These are phyloP conservation scores for Croton laevigatus DNA, from an alignment of 441 rosid genomes.

Conservation along the genomic window DNA sequence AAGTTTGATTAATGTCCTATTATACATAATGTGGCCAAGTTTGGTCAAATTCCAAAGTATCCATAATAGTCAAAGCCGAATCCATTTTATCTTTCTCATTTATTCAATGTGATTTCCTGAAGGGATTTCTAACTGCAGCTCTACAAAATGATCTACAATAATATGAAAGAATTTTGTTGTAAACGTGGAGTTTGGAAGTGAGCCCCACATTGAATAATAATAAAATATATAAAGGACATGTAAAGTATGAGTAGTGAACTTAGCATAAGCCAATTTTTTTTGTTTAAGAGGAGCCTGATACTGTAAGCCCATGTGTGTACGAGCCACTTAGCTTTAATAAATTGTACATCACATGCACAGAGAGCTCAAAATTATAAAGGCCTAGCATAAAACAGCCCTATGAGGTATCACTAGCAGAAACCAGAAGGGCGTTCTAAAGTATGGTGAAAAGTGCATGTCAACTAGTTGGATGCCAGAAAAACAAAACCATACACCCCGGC, in stretches of 20 bases:
- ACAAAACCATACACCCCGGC: background rate
- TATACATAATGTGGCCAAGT: constrained; percentile 1
- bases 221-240: too few relatives aligned
- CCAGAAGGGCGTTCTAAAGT: background rate
- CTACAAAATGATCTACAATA: background rate
- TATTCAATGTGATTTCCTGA: background rate
- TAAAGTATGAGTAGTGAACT: too few relatives aligned
- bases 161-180: background rate
- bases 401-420: background rate
- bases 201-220: too few relatives aligned
- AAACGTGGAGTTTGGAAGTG: too few relatives aligned
- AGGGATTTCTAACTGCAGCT: constrained; percentile 8
- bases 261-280: too few relatives aligned
- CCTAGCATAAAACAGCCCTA: background rate
- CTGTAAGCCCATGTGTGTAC: too few relatives aligned
- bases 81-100: background rate
- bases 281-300: too few relatives aligned
- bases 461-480: background rate
- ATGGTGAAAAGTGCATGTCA: background rate
- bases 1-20: background rate
- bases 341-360: background rate
- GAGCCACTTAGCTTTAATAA: too few relatives aligned
- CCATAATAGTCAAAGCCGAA: background rate
- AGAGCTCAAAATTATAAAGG: constrained; percentile 3
- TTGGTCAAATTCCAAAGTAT: constrained; percentile 3